Evolutionary conservation across 169 alveolate genomes (phyloP).

Genomic region (Plasmodium berghei): DNA sequence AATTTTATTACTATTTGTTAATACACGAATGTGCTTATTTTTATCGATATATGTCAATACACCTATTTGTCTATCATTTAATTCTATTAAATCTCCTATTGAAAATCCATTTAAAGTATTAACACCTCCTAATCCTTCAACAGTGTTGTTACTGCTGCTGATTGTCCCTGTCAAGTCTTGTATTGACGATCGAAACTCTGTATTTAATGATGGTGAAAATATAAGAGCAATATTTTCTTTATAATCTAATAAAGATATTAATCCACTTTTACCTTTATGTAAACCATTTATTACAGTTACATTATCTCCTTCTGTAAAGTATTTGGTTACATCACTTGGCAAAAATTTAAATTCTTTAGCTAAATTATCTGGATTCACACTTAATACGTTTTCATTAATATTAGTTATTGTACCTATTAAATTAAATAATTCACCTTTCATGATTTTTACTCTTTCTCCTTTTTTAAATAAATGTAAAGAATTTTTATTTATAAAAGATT

Average conservation of each 20-base stretch:
- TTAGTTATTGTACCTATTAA: slow-evolving; percentile 84
- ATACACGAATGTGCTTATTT: slow-evolving; percentile 79
- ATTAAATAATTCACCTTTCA: slow-evolving; percentile 85
- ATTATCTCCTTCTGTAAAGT: slow-evolving; percentile 88
- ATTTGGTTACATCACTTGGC: slow-evolving; percentile 80
- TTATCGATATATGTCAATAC: slow-evolving; percentile 86
- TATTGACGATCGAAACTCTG: slow-evolving; percentile 80
- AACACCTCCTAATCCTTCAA: slow-evolving; percentile 78
- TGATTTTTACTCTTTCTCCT: slow-evolving; percentile 87
- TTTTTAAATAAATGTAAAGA: slow-evolving; percentile 82
- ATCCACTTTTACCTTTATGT: slow-evolving; percentile 89
- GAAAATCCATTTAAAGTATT: slow-evolving; percentile 86
- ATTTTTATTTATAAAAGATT: slow-evolving; percentile 72
- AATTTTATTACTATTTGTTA: slow-evolving; percentile 75
- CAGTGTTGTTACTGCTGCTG: slow-evolving; percentile 13
- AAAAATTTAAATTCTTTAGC: slow-evolving; percentile 84
- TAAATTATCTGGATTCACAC: slow-evolving; percentile 85
- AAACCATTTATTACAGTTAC: slow-evolving; percentile 87
- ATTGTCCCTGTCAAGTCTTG: slow-evolving; percentile 77
- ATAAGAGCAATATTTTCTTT: slow-evolving; percentile 82
- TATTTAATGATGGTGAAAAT: slow-evolving; percentile 84
- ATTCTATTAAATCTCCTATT: slow-evolving; percentile 87
- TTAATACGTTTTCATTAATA: slow-evolving; percentile 81
- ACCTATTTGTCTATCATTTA: slow-evolving; percentile 87
- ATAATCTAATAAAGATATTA: slow-evolving; percentile 83